Evolutionary conservation across 1,284 basidiomycete genomes (phyloP).

Genomic region (Veloboletus limbatus): DNA sequence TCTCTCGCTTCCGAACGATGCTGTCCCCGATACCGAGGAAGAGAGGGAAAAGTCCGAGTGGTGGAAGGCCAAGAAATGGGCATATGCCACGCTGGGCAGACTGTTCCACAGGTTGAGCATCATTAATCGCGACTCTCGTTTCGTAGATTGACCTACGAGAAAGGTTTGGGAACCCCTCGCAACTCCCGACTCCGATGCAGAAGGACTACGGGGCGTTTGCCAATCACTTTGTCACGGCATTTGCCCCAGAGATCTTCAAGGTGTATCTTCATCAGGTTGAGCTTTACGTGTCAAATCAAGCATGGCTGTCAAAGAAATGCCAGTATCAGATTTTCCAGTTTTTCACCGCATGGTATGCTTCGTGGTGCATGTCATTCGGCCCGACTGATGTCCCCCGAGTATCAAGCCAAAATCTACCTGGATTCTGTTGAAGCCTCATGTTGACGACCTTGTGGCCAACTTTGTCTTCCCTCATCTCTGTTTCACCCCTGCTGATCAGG

Average conservation of each 20-base stretch:
- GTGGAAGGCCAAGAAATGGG: constrained; percentile 92
- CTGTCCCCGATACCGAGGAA: constrained; percentile 67
- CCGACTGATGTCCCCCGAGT: constrained; percentile 40
- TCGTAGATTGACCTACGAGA: constrained; percentile 8
- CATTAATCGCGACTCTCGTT: background rate
- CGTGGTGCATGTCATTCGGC: background rate
- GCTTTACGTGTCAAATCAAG: constrained; percentile 63
- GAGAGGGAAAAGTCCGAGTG: constrained; percentile 76
- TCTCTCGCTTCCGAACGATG: constrained; percentile 60
- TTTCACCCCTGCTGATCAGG: constrained; percentile 65
- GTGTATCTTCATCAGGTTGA: constrained; percentile 77
- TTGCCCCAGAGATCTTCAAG: constrained; percentile 83
- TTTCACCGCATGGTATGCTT: constrained; percentile 77
- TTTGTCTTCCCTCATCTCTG: constrained; percentile 86
- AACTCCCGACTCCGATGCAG: constrained; percentile 70
- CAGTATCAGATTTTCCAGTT: constrained; percentile 80
- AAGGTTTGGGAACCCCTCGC: constrained; percentile 82
- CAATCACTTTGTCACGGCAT: constrained; percentile 71
- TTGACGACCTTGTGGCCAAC: constrained; percentile 66
- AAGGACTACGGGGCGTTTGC: constrained; percentile 70
- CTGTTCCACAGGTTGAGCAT: constrained; percentile 68
- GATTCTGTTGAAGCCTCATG: constrained; percentile 80
- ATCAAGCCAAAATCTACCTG: constrained; percentile 88
- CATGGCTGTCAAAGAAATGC: constrained; percentile 79
- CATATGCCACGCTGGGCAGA: constrained; percentile 69